phyloP scores from a whole-genome alignment of 805 yeast genomes.

The Kazachstania kunashirensis region DNA sequence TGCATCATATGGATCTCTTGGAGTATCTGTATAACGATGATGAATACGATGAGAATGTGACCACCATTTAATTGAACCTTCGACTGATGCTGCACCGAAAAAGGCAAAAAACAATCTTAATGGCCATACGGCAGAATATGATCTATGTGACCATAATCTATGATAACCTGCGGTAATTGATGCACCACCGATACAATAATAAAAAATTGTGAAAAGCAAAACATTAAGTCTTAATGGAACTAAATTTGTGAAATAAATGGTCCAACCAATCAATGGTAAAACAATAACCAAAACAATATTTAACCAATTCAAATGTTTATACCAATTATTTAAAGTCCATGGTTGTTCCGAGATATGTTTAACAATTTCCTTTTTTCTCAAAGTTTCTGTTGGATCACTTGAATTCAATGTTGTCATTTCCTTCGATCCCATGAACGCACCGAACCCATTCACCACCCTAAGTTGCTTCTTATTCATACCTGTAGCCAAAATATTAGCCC shows the following conservation, averaged over 20 bases:
- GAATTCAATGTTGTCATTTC: constrained; percentile 41
- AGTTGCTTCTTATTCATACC: constrained; percentile 64
- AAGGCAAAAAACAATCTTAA: constrained; percentile 57
- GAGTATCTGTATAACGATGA: constrained; percentile 78
- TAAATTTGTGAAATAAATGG: constrained; percentile 30
- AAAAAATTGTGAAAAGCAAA: constrained; percentile 36
- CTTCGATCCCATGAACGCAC: constrained; percentile 73
- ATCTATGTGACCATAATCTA: constrained; percentile 67
- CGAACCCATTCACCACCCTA: constrained; percentile 74
- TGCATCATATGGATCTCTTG: constrained; percentile 80
- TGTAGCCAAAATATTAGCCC: constrained; percentile 72
- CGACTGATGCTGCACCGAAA: constrained; percentile 75
- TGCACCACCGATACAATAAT: constrained; percentile 54
- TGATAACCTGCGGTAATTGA: constrained; percentile 84
- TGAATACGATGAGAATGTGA: constrained; percentile 77
- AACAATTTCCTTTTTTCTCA: constrained; percentile 10
- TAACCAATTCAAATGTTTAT: constrained; percentile 69
- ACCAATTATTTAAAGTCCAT: constrained; percentile 67
- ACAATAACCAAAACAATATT: constrained; percentile 55
- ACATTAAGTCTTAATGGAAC: constrained; percentile 45
- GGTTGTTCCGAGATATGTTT: constrained; percentile 68
- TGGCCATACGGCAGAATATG: constrained; percentile 55
- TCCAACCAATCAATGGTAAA: constrained; percentile 49
- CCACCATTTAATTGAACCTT: constrained; percentile 89
- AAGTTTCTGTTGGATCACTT: constrained; percentile 30